phyloP scores from a whole-genome alignment of 2,329 filamentous ascomycete species.

The Trichoderma sp. region DNA sequence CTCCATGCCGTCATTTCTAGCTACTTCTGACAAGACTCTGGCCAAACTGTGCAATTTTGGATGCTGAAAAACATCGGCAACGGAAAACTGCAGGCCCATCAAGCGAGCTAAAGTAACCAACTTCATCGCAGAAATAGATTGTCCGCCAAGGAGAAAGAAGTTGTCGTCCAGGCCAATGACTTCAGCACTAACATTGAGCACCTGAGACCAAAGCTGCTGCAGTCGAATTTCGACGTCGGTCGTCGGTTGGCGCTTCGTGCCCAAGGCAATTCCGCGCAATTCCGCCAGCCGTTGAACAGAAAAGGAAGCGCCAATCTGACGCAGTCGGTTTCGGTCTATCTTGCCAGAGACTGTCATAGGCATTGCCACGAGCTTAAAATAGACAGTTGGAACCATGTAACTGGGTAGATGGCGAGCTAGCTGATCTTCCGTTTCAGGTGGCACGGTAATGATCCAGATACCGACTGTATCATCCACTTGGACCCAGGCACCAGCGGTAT shows the following conservation, averaged over 20 bases:
- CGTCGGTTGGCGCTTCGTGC: neutral
- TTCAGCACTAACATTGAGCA: constrained; percentile 26
- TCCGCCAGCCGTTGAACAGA: neutral
- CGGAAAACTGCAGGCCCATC: neutral
- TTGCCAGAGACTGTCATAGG: neutral
- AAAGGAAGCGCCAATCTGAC: neutral
- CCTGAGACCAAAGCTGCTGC: neutral
- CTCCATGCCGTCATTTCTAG: no score
- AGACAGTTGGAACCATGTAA: neutral
- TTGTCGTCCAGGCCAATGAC: constrained; percentile 41
- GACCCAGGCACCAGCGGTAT: no score
- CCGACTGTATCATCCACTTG: no score
- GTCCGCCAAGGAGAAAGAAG: constrained; percentile 49
- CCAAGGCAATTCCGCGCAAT: neutral
- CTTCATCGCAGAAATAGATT: constrained; percentile 48
- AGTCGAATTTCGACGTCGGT: neutral
- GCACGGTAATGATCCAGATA: no score
- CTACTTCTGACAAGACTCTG: no score
- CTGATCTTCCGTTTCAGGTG: no score
- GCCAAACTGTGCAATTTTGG: neutral
- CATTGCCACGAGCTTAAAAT: neutral
- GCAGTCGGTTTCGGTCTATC: neutral
- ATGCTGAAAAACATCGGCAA: neutral
- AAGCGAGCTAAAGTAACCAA: constrained; percentile 30
- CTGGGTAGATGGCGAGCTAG: neutral